phyloP scores from a whole-genome alignment of 2,329 filamentous ascomycete genomes.

The Shiraia bambusicola region DNA sequence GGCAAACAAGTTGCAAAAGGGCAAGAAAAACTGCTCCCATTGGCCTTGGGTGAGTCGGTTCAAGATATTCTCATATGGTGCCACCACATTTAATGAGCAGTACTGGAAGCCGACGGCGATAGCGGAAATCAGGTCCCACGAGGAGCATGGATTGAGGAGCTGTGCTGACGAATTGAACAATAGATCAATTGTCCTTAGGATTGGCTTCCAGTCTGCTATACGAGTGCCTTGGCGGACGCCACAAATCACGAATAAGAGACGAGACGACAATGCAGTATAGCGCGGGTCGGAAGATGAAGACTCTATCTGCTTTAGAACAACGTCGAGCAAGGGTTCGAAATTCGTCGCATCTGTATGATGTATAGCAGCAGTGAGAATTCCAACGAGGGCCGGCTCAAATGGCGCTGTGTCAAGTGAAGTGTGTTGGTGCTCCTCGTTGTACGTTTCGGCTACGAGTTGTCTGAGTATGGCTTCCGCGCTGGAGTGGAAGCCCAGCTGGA shows the following conservation, averaged over 20 bases:
- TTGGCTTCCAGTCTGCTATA: conserved; percentile 68
- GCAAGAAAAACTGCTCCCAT: conserved; percentile 73
- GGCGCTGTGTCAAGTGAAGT: conserved; percentile 51
- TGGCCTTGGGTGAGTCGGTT: conserved; percentile 65
- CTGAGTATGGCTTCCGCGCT: conserved; percentile 56
- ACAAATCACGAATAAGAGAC: conserved; percentile 67
- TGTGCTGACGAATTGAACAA: conserved; percentile 40
- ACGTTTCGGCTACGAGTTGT: conserved; percentile 49
- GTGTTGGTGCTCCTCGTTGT: conserved; percentile 24
- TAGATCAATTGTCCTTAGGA: conserved; percentile 53
- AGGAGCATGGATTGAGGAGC: conserved; percentile 22
- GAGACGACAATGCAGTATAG: conserved; percentile 30
- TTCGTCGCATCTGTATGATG: conserved; percentile 78
- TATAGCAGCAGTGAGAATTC: conserved; percentile 76
- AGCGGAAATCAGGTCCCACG: conserved; percentile 47
- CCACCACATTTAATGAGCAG: conserved; percentile 75
- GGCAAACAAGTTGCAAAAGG: conserved; percentile 81
- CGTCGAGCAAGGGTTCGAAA: conserved; percentile 67
- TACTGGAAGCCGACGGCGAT: conserved; percentile 69
- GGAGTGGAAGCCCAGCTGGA: conserved; percentile 60
- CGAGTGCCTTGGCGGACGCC: conserved; percentile 80
- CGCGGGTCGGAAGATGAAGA: conserved; percentile 48
- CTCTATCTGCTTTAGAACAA: conserved; percentile 49
- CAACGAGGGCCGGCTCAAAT: conserved; percentile 65
- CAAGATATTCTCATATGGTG: conserved; percentile 68